Evolutionary conservation across 352 stramenopile genomes (phyloP).

Genomic region (Phytophthora lateralis): DNA sequence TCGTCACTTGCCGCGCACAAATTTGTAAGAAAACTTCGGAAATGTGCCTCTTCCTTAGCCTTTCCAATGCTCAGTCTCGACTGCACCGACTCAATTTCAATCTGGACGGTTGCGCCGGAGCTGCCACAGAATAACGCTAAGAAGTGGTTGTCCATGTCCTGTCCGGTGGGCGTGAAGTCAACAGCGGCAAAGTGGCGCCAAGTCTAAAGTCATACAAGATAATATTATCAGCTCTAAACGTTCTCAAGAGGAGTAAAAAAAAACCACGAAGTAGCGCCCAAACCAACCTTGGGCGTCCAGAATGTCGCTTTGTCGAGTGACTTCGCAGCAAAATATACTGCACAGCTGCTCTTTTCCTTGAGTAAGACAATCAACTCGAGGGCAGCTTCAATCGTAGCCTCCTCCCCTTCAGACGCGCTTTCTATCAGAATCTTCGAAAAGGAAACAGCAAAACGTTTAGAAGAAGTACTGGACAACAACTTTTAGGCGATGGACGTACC

Average conservation of each 20-base stretch:
- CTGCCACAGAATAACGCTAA: conserved; percentile 35
- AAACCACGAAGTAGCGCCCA: neutral
- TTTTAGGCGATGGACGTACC: conserved; percentile 12
- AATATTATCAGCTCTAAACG: neutral
- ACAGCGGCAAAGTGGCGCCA: conserved; percentile 57
- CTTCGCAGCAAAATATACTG: conserved; percentile 48
- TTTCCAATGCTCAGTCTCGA: conserved; percentile 22
- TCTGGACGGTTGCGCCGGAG: conserved; percentile 6
- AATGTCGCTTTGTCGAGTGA: conserved; percentile 34
- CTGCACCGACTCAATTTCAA: conserved; percentile 20
- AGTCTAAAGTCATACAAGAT: conserved; percentile 29
- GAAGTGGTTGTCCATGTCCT: conserved; percentile 49
- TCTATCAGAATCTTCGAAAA: conserved; percentile 50
- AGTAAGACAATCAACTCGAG: conserved; percentile 47
- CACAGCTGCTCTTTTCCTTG: conserved; percentile 45
- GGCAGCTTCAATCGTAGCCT: conserved; percentile 37
- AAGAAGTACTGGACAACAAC: neutral
- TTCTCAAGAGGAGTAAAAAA: neutral
- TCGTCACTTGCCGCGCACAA: conserved; percentile 30
- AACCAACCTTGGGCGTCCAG: conserved; percentile 57
- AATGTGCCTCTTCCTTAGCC: conserved; percentile 20
- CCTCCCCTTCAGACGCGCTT: conserved; percentile 52
- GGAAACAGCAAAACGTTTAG: conserved; percentile 12
- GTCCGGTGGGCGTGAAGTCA: conserved; percentile 44
- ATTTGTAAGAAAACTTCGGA: conserved; percentile 23